Conservation (phyloP, 192 early-diverging fungal species). For the Coemansia erecta region DNA sequence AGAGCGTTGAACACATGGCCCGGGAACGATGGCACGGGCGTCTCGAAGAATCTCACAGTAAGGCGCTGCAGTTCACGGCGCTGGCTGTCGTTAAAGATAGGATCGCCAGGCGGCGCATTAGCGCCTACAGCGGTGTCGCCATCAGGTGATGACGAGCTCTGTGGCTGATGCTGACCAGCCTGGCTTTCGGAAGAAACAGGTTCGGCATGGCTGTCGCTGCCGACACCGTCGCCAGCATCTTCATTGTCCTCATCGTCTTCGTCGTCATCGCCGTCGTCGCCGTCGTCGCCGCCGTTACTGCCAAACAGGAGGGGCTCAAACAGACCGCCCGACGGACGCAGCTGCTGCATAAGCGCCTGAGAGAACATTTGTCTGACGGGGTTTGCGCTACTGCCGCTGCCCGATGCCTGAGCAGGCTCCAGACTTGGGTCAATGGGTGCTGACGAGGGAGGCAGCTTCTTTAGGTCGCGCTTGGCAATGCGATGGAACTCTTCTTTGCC, state of each 20-base stretch:
- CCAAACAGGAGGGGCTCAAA: constrained; percentile 23
- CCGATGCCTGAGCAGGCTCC: background rate
- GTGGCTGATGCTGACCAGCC: background rate
- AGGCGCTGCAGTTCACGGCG: constrained; percentile 35
- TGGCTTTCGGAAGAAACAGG: background rate
- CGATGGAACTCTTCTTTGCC: constrained; percentile 37
- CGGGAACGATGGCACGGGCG: constrained; percentile 17
- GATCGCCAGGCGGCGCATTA: constrained; percentile 3
- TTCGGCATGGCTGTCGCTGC: background rate
- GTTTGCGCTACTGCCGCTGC: constrained; percentile 1
- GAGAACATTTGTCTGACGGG: constrained; percentile 3
- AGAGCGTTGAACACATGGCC: constrained; percentile 58
- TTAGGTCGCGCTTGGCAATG: constrained; percentile 38
- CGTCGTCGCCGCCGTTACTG: constrained; percentile 4
- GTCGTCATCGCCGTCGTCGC: constrained; percentile 4
- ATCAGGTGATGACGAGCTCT: background rate
- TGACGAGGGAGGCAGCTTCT: constrained; percentile 43
- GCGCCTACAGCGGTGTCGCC: background rate
- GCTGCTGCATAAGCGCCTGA: constrained; percentile 3
- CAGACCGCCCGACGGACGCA: constrained; percentile 6
- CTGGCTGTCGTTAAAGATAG: constrained; percentile 26
- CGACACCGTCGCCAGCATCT: background rate
- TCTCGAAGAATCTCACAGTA: constrained; percentile 24
- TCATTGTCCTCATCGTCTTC: constrained; percentile 1
- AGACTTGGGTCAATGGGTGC: constrained; percentile 16